Conservation (phyloP, 176 grass and related monocot genomes). For the Zoysia pacifica region DNA sequence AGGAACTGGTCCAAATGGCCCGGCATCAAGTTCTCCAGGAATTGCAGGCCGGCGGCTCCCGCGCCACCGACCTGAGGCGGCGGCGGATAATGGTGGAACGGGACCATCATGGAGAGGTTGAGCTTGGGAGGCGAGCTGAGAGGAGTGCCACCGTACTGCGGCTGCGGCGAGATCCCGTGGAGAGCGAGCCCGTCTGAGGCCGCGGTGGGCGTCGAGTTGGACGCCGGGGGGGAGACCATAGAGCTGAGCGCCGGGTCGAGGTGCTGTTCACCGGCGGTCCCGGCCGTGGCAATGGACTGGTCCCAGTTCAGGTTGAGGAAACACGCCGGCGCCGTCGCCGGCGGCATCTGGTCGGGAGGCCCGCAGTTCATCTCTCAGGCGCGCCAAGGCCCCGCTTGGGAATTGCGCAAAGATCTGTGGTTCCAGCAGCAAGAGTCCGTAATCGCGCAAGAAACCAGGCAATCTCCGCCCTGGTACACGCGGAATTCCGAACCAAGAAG, state of each 20-base stretch:
- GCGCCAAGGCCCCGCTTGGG: neutral
- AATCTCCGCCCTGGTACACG: neutral
- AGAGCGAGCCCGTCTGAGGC: conserved; percentile 44
- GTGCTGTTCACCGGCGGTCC: conserved; percentile 27
- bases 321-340: conserved; percentile 43
- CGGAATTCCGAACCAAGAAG: conserved; percentile 21
- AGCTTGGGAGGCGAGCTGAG: conserved; percentile 74
- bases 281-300: conserved; percentile 62
- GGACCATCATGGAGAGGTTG: conserved; percentile 70
- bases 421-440: conserved; percentile 16
- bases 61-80: conserved; percentile 35
- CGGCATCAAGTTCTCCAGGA: conserved; percentile 57
- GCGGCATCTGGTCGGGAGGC: conserved; percentile 53
- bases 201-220: conserved; percentile 49
- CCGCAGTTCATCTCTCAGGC: conserved; percentile 79
- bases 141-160: conserved; percentile 55
- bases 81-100: conserved; percentile 48
- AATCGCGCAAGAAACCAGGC: conserved; percentile 35
- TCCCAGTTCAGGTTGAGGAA: conserved; percentile 97
- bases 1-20: conserved; percentile 72
- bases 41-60: conserved; percentile 44
- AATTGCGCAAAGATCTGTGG: conserved; percentile 44
- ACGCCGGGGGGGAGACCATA: conserved; percentile 65
- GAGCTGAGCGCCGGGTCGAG: conserved; percentile 59
- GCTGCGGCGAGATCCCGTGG: conserved; percentile 65